Conservation (phyloP, 345 rosid genomes). For the Eucalyptus erythrocorys region DNA sequence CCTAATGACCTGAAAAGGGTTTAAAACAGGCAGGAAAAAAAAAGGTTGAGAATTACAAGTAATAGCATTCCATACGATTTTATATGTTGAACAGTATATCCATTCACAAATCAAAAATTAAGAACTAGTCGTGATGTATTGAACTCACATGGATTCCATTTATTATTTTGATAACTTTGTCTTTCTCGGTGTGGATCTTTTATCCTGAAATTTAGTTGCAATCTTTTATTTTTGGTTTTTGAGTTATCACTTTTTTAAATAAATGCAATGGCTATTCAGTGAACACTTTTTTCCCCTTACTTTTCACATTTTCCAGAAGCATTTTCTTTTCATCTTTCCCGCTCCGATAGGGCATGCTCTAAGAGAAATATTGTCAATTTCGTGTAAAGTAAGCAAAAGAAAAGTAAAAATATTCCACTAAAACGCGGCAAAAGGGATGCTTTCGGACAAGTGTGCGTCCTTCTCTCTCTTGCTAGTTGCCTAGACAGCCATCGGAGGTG, state of each 20-base stretch:
- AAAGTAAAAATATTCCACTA: not conserved
- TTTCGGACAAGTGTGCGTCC: not conserved
- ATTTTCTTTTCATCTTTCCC: not conserved
- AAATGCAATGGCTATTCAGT: not conserved
- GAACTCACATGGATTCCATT: not conserved
- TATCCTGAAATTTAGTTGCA: not conserved
- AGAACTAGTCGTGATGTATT: not conserved
- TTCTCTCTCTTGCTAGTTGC: not conserved
- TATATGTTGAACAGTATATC: too few species aligned
- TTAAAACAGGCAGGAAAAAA: not conserved
- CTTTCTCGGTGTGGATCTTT: not conserved
- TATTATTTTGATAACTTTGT: not conserved
- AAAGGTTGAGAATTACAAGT: not conserved
- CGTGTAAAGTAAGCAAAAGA: not conserved
- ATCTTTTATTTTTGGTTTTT: not conserved
- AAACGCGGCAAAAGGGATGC: not conserved
- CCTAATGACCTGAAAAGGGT: not conserved
- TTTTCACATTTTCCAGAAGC: not conserved
- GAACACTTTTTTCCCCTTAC: not conserved
- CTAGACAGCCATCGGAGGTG: not conserved
- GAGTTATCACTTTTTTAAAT: too few species aligned
- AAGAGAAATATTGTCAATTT: not conserved
- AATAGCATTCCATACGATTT: too few species aligned
- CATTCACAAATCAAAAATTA: not conserved
- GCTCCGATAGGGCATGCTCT: not conserved